Conservation (phyloP, 768 basidiomycete species). For the Podaxis sp. region DNA sequence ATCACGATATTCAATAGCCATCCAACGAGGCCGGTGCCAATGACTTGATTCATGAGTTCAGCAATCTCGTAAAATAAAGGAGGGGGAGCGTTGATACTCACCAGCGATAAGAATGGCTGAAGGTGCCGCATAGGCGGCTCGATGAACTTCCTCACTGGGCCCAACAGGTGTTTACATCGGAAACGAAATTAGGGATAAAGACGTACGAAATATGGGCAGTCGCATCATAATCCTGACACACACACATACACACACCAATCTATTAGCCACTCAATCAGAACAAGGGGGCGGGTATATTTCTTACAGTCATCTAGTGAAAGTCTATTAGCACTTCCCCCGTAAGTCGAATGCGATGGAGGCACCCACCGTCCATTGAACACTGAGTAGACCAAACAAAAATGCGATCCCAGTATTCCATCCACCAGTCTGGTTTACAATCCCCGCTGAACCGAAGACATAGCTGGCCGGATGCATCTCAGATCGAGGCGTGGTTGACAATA, state of each 20-base stretch:
- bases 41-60: slow-evolving; percentile 33
- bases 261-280: neutral
- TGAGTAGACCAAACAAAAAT: slow-evolving; percentile 80
- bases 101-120: slow-evolving; percentile 61
- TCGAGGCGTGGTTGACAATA: slow-evolving; percentile 69
- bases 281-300: neutral
- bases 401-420: slow-evolving; percentile 77
- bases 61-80: neutral
- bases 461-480: slow-evolving; percentile 75
- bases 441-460: slow-evolving; percentile 75
- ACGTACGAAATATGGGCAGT: slow-evolving; percentile 79
- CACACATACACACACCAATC: neutral
- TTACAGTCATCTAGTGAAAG: slow-evolving; percentile 14
- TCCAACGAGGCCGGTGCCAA: slow-evolving; percentile 74
- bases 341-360: neutral
- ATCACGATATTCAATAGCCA: slow-evolving; percentile 88
- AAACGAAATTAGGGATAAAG: slow-evolving; percentile 8
- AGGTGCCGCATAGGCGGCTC: slow-evolving; percentile 72
- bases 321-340: neutral
- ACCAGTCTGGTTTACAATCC: slow-evolving; percentile 76
- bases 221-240: slow-evolving; percentile 65
- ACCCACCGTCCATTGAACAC: slow-evolving; percentile 84
- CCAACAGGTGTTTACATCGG: slow-evolving; percentile 8
- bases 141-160: slow-evolving; percentile 69
- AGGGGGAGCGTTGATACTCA: slow-evolving; percentile 15